A percentile compares a stretch with the other conserved stretches of the same genome.
These are phyloP conservation scores for Paramecium primaurelia DNA, from an alignment of 73 alveolate genomes.

Conservation along the genomic window DNA sequence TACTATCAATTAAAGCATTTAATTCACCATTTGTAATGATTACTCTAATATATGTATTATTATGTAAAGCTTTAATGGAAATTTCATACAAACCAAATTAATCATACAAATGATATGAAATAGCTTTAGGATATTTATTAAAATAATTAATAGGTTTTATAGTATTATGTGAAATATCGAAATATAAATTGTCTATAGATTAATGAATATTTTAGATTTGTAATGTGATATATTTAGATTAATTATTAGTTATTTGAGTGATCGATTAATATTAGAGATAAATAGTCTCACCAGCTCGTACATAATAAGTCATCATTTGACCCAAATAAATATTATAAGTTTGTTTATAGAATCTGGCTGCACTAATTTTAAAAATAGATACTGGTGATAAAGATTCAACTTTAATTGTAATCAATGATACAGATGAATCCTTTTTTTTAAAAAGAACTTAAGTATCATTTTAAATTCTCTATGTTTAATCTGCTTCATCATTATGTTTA, in stretches of 20 bases:
- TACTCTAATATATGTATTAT: not conserved
- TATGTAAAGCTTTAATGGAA: not conserved
- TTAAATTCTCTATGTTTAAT: not conserved
- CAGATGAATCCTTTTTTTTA: not conserved
- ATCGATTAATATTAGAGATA: not conserved
- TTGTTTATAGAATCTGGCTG: not conserved
- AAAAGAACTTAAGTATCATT: not conserved
- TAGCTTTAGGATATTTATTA: not conserved
- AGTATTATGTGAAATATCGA: not conserved
- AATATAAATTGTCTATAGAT: not conserved
- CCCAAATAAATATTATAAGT: not conserved
- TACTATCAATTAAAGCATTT: not conserved
- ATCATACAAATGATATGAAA: not conserved
- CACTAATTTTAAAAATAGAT: not conserved
- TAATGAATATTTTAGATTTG: not conserved
- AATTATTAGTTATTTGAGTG: not conserved
- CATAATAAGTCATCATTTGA: not conserved
- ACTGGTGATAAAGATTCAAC: not conserved
- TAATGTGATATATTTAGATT: not conserved
- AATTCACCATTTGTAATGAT: not conserved
- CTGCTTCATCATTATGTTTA: conserved; percentile 7
- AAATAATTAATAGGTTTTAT: not conserved
- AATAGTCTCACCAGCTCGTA: not conserved
- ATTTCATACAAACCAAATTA: not conserved
- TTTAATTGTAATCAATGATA: not conserved